phyloP scores from a whole-genome alignment of 176 grass and related monocot species.

The Guadua angustifolia region DNA sequence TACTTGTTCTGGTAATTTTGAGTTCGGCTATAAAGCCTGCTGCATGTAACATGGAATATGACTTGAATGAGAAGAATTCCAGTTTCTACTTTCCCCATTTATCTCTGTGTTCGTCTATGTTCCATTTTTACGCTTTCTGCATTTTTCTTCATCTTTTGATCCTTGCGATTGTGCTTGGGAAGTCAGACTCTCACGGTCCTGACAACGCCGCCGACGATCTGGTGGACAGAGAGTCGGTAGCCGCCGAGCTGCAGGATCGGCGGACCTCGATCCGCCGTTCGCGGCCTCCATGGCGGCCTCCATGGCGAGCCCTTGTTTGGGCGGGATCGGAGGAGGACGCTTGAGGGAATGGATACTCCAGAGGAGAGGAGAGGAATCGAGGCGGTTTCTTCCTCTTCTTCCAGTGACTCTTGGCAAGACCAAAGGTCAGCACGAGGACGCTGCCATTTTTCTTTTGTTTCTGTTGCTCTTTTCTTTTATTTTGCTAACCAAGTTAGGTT shows the following conservation, averaged over 20 bases:
- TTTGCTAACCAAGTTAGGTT: neutral
- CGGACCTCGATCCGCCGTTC: conserved; percentile 56
- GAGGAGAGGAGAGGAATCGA: neutral
- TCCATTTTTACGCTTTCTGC: too few species aligned
- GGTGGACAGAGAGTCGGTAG: conserved; percentile 61
- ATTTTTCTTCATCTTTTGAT: too few species aligned
- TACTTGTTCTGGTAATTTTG: too few species aligned
- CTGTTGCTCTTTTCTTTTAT: neutral
- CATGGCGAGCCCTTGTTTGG: conserved; percentile 29
- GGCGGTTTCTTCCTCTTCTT: conserved; percentile 38
- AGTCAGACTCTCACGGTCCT: too few species aligned
- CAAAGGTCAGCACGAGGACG: conserved; percentile 11
- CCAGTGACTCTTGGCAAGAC: conserved; percentile 22
- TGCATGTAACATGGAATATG: too few species aligned
- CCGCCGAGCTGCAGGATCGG: conserved; percentile 65
- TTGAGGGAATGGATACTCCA: conserved; percentile 1
- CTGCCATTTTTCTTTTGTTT: conserved; percentile 16
- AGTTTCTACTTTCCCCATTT: too few species aligned
- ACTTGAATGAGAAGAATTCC: too few species aligned
- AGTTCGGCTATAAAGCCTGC: too few species aligned
- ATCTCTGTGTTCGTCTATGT: too few species aligned
- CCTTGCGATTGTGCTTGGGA: too few species aligned
- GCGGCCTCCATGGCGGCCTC: conserved; percentile 44
- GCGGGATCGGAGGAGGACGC: neutral
- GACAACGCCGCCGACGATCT: conserved; percentile 86